phyloP scores from a whole-genome alignment of 1,139 yeast species.

The Taphrina betulina region DNA sequence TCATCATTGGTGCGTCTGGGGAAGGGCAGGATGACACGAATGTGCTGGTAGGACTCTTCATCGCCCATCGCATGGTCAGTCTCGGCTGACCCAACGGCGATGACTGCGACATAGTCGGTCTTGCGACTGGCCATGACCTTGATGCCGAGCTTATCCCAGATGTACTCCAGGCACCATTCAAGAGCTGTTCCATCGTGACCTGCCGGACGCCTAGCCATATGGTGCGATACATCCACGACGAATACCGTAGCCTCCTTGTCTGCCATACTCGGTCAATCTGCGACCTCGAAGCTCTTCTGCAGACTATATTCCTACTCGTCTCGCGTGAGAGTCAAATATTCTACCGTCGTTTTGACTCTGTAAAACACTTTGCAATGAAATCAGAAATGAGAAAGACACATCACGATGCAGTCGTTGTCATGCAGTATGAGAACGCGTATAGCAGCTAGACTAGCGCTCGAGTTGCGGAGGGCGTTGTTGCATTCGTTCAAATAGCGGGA shows the following conservation, averaged over 20 bases:
- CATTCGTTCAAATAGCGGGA: too few species aligned
- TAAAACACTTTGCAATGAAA: too few species aligned
- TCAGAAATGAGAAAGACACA: too few species aligned
- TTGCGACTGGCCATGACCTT: slow-evolving; percentile 55
- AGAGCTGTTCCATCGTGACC: slow-evolving; percentile 44
- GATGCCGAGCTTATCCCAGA: slow-evolving; percentile 49
- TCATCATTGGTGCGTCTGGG: slow-evolving; percentile 9
- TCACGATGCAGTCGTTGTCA: too few species aligned
- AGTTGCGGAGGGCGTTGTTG: too few species aligned
- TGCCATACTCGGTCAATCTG: too few species aligned
- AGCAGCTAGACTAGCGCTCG: too few species aligned
- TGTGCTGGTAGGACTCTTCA: slow-evolving; percentile 7
- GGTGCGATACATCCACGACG: slow-evolving; percentile 54
- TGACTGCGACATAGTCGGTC: slow-evolving; percentile 56
- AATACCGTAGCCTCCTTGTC: slow-evolving; percentile 48
- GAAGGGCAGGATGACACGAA: slow-evolving; percentile 13
- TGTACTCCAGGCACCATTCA: slow-evolving; percentile 48
- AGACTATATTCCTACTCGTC: too few species aligned
- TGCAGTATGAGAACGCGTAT: too few species aligned
- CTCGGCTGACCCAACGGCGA: slow-evolving; percentile 48
- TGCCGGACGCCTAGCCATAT: slow-evolving; percentile 46
- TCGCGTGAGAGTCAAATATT: too few species aligned
- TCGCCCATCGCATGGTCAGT: slow-evolving; percentile 20
- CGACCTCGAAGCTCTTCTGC: too few species aligned
- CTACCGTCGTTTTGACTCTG: too few species aligned